A percentile compares a stretch with the other conserved stretches of the same genome.
Conservation (phyloP, 305 asterid species). For the Fraxinus ornus region DNA sequence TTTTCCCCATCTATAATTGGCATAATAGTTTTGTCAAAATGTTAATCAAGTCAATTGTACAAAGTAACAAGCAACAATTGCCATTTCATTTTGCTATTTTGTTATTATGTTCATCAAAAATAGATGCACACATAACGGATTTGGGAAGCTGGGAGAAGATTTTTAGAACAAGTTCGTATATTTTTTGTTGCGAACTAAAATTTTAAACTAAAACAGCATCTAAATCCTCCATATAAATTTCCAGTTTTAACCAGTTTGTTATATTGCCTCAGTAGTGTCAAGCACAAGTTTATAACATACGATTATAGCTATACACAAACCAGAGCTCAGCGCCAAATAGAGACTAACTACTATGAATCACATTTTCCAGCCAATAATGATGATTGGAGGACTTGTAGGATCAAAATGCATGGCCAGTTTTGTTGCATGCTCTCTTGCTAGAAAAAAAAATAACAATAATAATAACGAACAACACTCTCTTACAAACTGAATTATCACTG, state of each 20-base stretch:
- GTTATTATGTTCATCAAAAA: constrained; percentile 11
- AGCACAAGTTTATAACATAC: not conserved
- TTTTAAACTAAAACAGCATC: not conserved
- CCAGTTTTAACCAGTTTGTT: not conserved
- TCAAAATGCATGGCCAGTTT: not conserved
- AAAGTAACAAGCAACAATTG: constrained; percentile 9
- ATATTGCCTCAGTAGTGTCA: not conserved
- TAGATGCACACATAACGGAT: not conserved
- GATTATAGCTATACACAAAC: not conserved
- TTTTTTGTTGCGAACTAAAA: not conserved
- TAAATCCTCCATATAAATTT: not conserved
- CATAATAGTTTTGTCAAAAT: constrained; percentile 24
- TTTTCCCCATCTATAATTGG: constrained; percentile 77
- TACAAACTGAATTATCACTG: not conserved
- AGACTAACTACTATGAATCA: not conserved
- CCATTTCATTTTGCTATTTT: constrained; percentile 2
- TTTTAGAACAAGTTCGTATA: not conserved
- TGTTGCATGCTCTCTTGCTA: not conserved
- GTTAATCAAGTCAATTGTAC: constrained; percentile 20
- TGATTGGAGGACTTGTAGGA: not conserved
- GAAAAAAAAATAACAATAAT: not conserved
- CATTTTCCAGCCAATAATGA: not conserved
- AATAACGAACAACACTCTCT: not conserved
- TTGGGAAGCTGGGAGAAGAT: not conserved
- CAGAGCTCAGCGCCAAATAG: not conserved